Conservation (phyloP, 495 filamentous ascomycete species). For the Talaromyces adpressus region DNA sequence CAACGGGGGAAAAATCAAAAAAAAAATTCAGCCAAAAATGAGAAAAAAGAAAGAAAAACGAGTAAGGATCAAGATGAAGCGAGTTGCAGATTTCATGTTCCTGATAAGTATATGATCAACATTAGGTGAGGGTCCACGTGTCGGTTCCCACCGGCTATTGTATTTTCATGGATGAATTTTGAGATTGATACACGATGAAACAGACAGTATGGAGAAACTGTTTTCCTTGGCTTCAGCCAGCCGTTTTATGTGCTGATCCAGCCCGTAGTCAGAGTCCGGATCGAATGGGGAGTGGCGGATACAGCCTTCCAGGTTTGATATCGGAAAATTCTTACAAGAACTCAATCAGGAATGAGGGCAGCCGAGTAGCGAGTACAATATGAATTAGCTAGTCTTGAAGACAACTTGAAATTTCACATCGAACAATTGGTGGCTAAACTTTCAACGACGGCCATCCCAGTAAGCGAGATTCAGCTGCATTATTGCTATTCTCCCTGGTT, state of each 20-base stretch:
- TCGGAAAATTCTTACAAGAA: background rate
- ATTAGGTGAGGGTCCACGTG: background rate
- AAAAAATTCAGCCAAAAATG: background rate
- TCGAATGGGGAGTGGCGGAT: background rate
- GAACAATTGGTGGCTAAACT: background rate
- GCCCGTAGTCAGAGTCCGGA: background rate
- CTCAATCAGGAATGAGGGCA: background rate
- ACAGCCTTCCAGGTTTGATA: background rate
- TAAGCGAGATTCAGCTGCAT: background rate
- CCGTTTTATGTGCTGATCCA: background rate
- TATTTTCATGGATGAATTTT: background rate
- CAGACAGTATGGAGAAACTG: background rate
- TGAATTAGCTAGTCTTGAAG: background rate
- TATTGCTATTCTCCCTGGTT: background rate
- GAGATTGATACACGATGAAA: background rate
- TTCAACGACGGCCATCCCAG: background rate
- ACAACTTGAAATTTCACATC: background rate
- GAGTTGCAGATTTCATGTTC: background rate
- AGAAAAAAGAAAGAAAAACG: background rate
- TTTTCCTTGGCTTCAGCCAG: background rate
- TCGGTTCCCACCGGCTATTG: background rate
- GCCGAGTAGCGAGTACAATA: background rate
- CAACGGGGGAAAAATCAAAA: background rate
- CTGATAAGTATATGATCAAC: background rate
- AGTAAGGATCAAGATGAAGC: background rate